Evolutionary conservation across 2,329 filamentous ascomycete species (phyloP).

Genomic region (Sporothrix mexicana): DNA sequence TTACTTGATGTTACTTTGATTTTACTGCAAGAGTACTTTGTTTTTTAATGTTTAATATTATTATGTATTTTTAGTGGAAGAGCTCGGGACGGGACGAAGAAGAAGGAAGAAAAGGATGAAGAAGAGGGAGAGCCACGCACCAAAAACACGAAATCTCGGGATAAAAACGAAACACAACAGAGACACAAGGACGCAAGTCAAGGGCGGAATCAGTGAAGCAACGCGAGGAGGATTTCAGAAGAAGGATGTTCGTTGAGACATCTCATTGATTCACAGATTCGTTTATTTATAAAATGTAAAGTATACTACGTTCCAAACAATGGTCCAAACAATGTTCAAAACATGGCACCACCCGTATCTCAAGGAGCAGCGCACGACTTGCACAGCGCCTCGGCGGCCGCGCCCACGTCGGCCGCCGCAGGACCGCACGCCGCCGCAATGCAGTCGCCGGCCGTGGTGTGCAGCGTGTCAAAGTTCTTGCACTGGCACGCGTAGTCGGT

Average conservation of each 20-base stretch:
- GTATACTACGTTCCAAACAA: too few species aligned
- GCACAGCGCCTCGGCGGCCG: constrained; percentile 27
- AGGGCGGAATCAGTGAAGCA: too few species aligned
- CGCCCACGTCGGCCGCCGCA: constrained; percentile 6
- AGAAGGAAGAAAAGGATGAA: background rate
- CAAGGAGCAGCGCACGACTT: constrained; percentile 3
- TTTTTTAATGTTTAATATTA: constrained; percentile 7
- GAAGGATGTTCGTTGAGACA: too few species aligned
- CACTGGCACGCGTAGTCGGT: constrained; percentile 35
- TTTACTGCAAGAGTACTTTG: background rate
- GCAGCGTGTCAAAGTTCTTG: constrained; percentile 29
- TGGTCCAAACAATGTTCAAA: too few species aligned
- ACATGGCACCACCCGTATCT: background rate
- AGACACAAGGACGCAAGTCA: too few species aligned
- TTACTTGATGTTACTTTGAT: background rate
- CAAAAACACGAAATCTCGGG: too few species aligned
- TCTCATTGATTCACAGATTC: too few species aligned
- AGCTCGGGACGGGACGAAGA: background rate
- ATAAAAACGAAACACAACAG: too few species aligned
- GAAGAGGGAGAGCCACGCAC: background rate
- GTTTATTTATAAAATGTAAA: too few species aligned
- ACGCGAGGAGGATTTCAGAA: too few species aligned
- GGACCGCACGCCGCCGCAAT: constrained; percentile 26
- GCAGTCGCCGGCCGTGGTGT: constrained; percentile 19
- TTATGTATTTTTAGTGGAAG: background rate